These are phyloP conservation scores for Naganishia sp. DNA, from an alignment of 1,284 basidiomycete genomes.

Conservation along the genomic window DNA sequence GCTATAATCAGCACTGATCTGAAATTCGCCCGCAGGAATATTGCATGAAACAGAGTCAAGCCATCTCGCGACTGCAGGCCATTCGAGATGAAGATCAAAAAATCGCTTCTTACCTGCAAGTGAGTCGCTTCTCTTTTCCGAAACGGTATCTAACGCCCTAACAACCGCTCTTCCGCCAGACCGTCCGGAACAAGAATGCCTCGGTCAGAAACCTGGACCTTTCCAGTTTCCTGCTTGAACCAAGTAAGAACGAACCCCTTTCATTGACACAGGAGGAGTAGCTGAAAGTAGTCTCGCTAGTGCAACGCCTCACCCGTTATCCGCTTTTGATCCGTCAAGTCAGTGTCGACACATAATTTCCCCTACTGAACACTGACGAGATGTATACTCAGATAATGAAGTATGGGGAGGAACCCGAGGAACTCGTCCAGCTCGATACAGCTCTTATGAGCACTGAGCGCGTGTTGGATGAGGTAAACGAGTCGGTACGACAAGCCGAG, in stretches of 20 bases:
- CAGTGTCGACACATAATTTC: slow-evolving; percentile 27
- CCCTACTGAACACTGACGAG: slow-evolving; percentile 58
- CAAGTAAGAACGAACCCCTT: slow-evolving; percentile 72
- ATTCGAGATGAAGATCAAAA: slow-evolving; percentile 68
- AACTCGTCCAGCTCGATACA: slow-evolving; percentile 60
- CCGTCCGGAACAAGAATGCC: slow-evolving; percentile 60
- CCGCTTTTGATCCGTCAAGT: slow-evolving; percentile 82
- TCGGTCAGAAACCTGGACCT: slow-evolving; percentile 79
- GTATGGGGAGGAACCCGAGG: slow-evolving; percentile 66
- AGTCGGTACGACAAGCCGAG: slow-evolving; percentile 83
- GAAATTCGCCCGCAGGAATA: slow-evolving; percentile 65
- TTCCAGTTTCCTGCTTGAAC: slow-evolving; percentile 84
- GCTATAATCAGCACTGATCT: slow-evolving; percentile 1
- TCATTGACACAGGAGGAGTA: background rate
- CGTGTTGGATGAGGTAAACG: slow-evolving; percentile 80
- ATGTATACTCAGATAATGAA: slow-evolving; percentile 66
- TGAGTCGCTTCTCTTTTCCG: slow-evolving; percentile 53
- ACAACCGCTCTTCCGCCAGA: background rate
- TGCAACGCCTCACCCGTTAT: slow-evolving; percentile 94
- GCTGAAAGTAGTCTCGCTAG: slow-evolving; percentile 53
- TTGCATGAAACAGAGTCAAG: slow-evolving; percentile 83
- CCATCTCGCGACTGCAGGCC: slow-evolving; percentile 74
- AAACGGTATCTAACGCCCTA: slow-evolving; percentile 2
- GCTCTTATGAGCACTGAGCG: slow-evolving; percentile 69
- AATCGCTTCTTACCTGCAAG: slow-evolving; percentile 66